These are phyloP conservation scores for Diplodia corticola DNA, from an alignment of 2,329 filamentous ascomycete species.

Conservation along the genomic window DNA sequence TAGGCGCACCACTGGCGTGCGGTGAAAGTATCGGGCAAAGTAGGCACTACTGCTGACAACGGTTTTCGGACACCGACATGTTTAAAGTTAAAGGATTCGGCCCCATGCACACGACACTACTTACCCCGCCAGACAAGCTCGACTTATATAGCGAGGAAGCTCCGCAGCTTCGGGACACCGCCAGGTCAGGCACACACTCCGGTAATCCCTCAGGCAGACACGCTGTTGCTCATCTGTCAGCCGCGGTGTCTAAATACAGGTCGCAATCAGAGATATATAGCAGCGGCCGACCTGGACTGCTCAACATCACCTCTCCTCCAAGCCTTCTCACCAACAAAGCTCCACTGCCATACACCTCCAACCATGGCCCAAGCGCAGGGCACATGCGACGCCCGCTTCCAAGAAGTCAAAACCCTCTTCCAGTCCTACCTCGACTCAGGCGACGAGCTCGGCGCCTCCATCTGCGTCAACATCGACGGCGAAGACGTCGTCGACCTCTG, in stretches of 20 bases:
- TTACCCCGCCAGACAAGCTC: no score
- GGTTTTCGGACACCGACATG: not conserved
- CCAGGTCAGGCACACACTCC: no score
- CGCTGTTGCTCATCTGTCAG: no score
- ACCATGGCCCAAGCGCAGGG: constrained; percentile 35
- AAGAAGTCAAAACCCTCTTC: constrained; percentile 38
- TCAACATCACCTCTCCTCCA: no score
- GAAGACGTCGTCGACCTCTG: constrained; percentile 49
- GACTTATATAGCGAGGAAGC: no score
- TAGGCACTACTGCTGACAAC: no score
- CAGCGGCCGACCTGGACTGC: no score
- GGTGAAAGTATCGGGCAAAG: not conserved
- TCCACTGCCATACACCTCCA: not conserved
- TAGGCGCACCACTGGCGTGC: not conserved
- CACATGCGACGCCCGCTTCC: constrained; percentile 41
- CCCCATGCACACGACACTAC: not conserved
- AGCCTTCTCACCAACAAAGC: no score
- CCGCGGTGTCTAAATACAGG: no score
- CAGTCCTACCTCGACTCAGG: constrained; percentile 38
- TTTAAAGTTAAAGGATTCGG: not conserved
- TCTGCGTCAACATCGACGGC: constrained; percentile 46
- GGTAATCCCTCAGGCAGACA: no score
- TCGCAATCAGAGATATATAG: no score
- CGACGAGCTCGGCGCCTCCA: constrained; percentile 48
- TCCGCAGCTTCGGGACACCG: no score